phyloP scores from a whole-genome alignment of 176 grass and related monocot species.

The Poa pratensis region DNA sequence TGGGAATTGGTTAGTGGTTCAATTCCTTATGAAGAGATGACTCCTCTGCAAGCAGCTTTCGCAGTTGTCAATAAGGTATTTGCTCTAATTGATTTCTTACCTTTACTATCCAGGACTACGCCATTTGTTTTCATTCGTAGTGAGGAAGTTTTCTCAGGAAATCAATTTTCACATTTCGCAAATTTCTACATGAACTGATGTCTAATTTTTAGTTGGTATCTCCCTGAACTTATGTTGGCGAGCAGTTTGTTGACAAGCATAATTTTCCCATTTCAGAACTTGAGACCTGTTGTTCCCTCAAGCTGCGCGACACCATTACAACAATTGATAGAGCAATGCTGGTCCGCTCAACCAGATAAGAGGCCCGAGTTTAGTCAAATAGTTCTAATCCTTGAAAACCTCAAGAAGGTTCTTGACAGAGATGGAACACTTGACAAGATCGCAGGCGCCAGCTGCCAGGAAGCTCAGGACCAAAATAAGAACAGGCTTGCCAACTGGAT shows the following conservation, averaged over 20 bases:
- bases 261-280: slow-evolving; percentile 63
- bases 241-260: slow-evolving; percentile 16
- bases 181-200: background rate
- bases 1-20: slow-evolving; percentile 86
- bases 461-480: slow-evolving; percentile 67
- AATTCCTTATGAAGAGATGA: slow-evolving; percentile 88
- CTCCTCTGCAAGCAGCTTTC: slow-evolving; percentile 84
- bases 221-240: background rate
- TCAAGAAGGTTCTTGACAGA: slow-evolving; percentile 53
- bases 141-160: background rate
- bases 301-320: slow-evolving; percentile 61
- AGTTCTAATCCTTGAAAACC: slow-evolving; percentile 70
- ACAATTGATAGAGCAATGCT: slow-evolving; percentile 86
- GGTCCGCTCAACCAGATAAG: slow-evolving; percentile 67
- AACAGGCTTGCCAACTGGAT: slow-evolving; percentile 67
- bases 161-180: background rate
- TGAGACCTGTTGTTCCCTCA: slow-evolving; percentile 74
- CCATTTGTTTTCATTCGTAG: background rate
- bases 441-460: slow-evolving; percentile 51
- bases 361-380: slow-evolving; percentile 82
- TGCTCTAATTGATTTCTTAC: background rate
- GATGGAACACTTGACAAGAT: slow-evolving; percentile 75
- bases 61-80: slow-evolving; percentile 94
- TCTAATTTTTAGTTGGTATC: background rate
- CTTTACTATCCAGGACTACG: background rate